Evolutionary conservation across 208 protist genomes (phyloP), one percentile per base, ranked within the genome.

Genomic region (Trypanosoma platydactyli): DNA sequence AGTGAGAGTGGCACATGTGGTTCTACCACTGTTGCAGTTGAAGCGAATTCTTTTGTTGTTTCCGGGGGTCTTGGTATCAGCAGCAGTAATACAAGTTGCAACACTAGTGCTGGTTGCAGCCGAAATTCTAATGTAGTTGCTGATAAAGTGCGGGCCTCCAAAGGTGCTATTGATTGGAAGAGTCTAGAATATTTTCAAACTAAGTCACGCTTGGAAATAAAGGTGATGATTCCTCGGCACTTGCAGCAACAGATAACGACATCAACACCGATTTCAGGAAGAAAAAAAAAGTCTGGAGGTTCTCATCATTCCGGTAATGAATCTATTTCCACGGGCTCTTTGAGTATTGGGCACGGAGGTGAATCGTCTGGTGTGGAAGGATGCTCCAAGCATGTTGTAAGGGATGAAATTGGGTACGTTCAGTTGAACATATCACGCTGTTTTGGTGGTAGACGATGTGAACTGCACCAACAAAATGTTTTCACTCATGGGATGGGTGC

Each of bases 131-230:
- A 38, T 9, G 9, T 38, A 9, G 5, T 38, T 3, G 46, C 11
- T 3, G 60, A 55, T 20, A 35, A 16, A 16, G 15, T 9, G 13
- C 29, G 7, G 25, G 45, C 3, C 4, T 13, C 11, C 18, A 33
- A 27, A 11, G 4, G 35, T 54, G 22, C 33, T 30, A 55, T 68
- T 44, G 50, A 62, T 41, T 69, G 58, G 59, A 64, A 64, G 12
- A 46, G 61, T 42, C 38, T 70, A 9, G 69, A 59, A 29, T 71
- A 57, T 12, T 57, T 1, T 27, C 56, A 60, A 40, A 64, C 72
- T 41, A 67, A 35, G 18, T 3, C 29, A n/a, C 35, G 55, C 7
- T 35, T 52, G 7, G 42, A 56, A 29, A 52, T 57, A 6, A 54
- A 60, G 41, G 22, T 53, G 6, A 18, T 48, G 16, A 6, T 54